A percentile compares a stretch with the other conserved stretches of the same genome.
phyloP scores from a whole-genome alignment of 768 basidiomycete species.

The Tephrocybe sp. region DNA sequence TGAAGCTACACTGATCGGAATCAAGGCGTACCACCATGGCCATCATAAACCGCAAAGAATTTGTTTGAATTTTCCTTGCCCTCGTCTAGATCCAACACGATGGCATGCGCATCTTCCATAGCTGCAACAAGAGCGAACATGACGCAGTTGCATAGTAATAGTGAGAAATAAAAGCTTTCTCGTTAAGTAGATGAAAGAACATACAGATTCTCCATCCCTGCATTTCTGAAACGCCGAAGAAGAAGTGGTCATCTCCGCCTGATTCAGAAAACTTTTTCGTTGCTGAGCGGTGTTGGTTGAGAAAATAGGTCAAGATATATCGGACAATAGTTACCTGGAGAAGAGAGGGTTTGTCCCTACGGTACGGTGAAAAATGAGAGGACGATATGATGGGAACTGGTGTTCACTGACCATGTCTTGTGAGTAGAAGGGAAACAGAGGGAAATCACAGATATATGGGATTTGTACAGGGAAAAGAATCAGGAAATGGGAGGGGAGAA shows the following conservation, averaged over 20 bases:
- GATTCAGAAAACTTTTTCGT: constrained; percentile 78
- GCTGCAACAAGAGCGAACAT: constrained; percentile 42
- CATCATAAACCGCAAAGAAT: constrained; percentile 98
- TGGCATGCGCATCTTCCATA: constrained; percentile 96
- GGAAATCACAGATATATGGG: constrained; percentile 10
- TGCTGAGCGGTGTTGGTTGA: constrained; percentile 39
- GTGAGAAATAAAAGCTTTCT: not conserved
- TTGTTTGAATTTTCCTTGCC: constrained; percentile 50
- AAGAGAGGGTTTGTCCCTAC: constrained; percentile 85
- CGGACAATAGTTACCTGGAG: constrained; percentile 54
- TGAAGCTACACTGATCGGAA: not conserved
- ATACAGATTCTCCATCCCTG: constrained; percentile 98
- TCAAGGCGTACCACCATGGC: constrained; percentile 80
- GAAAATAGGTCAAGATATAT: constrained; percentile 11
- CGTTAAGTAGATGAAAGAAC: constrained; percentile 34
- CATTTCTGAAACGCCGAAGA: constrained; percentile 90
- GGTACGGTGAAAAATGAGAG: constrained; percentile 17
- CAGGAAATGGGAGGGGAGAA: constrained; percentile 24
- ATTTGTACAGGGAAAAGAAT: constrained; percentile 12
- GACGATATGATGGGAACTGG: constrained; percentile 7
- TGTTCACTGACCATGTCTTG: constrained; percentile 33
- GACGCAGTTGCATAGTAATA: not conserved
- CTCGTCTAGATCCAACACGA: constrained; percentile 66
- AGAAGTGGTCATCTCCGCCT: constrained; percentile 67
- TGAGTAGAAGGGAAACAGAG: constrained; percentile 9